Percentiles rank a stretch among this genome's conserved stretches.
Conservation (phyloP, 2,329 filamentous ascomycete genomes). For the Pyrenophora teres region DNA sequence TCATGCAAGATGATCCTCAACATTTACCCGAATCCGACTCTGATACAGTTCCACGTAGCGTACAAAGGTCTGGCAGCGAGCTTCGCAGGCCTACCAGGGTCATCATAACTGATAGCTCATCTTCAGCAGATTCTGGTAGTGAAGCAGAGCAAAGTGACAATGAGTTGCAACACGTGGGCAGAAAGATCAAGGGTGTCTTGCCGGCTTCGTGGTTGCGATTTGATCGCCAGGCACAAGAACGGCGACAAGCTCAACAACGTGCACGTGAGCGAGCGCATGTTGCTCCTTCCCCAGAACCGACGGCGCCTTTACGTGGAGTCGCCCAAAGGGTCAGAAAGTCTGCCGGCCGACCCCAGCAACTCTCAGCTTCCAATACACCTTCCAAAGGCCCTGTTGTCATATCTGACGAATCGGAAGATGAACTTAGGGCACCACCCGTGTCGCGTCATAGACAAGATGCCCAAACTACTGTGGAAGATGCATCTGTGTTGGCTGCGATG, state of each 20-base stretch:
- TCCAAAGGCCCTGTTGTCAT: constrained; percentile 33
- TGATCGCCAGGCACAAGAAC: constrained; percentile 47
- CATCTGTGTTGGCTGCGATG: constrained; percentile 28
- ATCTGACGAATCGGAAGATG: constrained; percentile 46
- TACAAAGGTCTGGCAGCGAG: constrained; percentile 16
- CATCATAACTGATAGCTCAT: constrained; percentile 26
- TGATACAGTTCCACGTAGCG: constrained; percentile 23
- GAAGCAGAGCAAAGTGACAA: constrained; percentile 40
- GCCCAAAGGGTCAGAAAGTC: constrained; percentile 35
- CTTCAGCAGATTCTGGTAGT: constrained; percentile 27
- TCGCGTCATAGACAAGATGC: constrained; percentile 9
- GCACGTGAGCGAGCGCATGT: constrained; percentile 19
- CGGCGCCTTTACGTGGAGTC: constrained; percentile 41
- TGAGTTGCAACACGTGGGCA: constrained; percentile 44
- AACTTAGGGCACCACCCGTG: constrained; percentile 8
- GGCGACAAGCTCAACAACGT: constrained; percentile 21
- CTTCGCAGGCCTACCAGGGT: constrained; percentile 20
- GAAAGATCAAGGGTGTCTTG: constrained; percentile 54
- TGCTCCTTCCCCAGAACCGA: constrained; percentile 25
- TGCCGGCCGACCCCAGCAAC: background rate
- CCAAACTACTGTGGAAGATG: constrained; percentile 27
- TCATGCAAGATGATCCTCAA: constrained; percentile 25
- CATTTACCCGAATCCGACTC: constrained; percentile 25
- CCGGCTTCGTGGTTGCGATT: constrained; percentile 57
- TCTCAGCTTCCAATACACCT: background rate